These are phyloP conservation scores for Noccaea caerulescens DNA, from an alignment of 345 rosid genomes.

Conservation along the genomic window DNA sequence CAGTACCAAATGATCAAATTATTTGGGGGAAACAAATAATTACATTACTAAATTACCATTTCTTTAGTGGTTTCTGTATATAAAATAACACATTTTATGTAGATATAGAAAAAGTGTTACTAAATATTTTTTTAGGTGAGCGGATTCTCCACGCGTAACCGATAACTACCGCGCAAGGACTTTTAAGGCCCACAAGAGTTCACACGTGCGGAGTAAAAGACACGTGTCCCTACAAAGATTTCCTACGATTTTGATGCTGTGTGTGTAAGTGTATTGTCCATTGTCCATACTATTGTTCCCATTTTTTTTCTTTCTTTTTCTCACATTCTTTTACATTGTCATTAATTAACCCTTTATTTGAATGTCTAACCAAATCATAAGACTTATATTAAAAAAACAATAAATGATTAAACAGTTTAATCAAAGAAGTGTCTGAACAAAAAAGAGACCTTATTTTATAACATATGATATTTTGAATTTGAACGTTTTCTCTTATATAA, in stretches of 20 bases:
- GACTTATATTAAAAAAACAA: not conserved
- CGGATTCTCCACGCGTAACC: slow-evolving; percentile 37
- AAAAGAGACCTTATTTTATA: no score
- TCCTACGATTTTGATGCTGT: slow-evolving; percentile 34
- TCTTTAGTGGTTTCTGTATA: not conserved
- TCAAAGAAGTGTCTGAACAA: not conserved
- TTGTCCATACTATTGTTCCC: not conserved
- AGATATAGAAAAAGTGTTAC: slow-evolving; percentile 3
- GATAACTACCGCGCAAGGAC: slow-evolving; percentile 40
- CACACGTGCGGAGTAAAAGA: slow-evolving; percentile 43
- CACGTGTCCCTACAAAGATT: slow-evolving; percentile 52
- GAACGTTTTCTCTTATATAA: not conserved
- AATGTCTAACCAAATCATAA: not conserved
- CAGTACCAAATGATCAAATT: slow-evolving; percentile 34
- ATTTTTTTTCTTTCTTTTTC: not conserved
- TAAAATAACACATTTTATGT: not conserved
- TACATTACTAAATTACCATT: slow-evolving; percentile 12
- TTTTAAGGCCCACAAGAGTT: slow-evolving; percentile 38
- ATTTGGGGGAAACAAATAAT: slow-evolving; percentile 25
- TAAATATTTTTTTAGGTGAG: slow-evolving; percentile 17
- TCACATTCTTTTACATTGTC: not conserved
- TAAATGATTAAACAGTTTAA: not conserved
- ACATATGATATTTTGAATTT: no score
- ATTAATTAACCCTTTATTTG: not conserved
- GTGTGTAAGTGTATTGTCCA: not conserved